Evolutionary conservation across 257 asterid species (phyloP), one percentile per base, ranked within the genome.

Genomic region (Plantago ovata): DNA sequence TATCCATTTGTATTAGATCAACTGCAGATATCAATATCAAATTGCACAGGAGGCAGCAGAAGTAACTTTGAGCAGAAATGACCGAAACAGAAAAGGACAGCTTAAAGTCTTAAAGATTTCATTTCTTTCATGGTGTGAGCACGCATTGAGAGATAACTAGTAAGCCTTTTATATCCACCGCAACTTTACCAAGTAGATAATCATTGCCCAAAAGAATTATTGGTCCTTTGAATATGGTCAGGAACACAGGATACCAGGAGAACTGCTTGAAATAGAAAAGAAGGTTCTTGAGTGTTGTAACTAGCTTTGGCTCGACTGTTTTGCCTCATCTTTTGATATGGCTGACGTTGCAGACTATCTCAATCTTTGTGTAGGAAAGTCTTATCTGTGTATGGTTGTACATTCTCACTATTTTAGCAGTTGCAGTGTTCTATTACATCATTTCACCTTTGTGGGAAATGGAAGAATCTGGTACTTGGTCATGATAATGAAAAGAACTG

Each of bases 1-100:
- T 47, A 49, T 21, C 60, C 16, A 57, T 32, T 28, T 24, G 20
- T 22, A 49, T 42, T 51, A n/a, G 42, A 50, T 43, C 52, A 67
- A 39, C 50, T 40, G 36, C 51, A 56, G 65, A 54, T 59, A 47
- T 60, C 38, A 59, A 32, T 28, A 28, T 1, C 46, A 45, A 62
- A 44, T 50, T 51, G 22, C 61, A 33, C 6, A 53, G 48, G 58
- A 16, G 36, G 16, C 65, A 61, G 56, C 23, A 38, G 60, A 33
- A 64, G 55, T 68, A 21, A 52, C 67, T 49, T 18, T 53, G 32
- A 54, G 58, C 49, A 40, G 49, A 9, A 47, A 64, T 18, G 38
- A 28, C 18, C 44, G 44, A 54, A 57, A 63, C 21, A 13, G 47
- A n/a, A 12, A 58, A 59, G 47, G 28, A n/a, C n/a, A n/a, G n/a